These are phyloP conservation scores for Onygenales sp. DNA, from an alignment of 2,329 filamentous ascomycete genomes.

Conservation along the genomic window DNA sequence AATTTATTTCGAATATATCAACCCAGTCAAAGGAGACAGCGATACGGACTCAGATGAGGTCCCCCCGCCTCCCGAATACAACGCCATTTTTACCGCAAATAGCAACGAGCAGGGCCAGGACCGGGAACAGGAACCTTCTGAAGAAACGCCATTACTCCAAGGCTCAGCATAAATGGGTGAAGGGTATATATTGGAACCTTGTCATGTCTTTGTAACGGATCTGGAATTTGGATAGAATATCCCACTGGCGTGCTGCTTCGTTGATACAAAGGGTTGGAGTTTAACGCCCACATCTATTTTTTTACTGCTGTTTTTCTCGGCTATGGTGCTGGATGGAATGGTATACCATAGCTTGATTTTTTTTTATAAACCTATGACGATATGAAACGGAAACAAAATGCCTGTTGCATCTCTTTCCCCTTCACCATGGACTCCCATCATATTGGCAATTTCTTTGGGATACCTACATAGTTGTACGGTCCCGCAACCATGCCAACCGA, in stretches of 20 bases:
- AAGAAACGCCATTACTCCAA: constrained; percentile 16
- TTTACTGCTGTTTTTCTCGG: not conserved
- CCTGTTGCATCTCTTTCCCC: not conserved
- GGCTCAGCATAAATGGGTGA: not conserved
- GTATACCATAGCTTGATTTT: not conserved
- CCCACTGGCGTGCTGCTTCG: not conserved
- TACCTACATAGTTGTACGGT: too few relatives aligned
- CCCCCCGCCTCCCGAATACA: not conserved
- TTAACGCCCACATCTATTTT: too few relatives aligned
- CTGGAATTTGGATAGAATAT: not conserved
- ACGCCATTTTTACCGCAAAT: not conserved
- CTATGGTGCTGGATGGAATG: not conserved
- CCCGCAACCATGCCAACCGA: too few relatives aligned
- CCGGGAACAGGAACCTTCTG: constrained; percentile 7
- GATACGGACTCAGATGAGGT: constrained; percentile 1
- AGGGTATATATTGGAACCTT: not conserved
- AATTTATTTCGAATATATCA: constrained; percentile 54
- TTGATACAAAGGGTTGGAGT: not conserved
- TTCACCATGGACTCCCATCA: not conserved
- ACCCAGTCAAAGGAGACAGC: constrained; percentile 36
- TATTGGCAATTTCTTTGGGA: too few relatives aligned
- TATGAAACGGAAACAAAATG: not conserved
- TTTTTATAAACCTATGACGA: not conserved
- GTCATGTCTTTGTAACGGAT: not conserved
- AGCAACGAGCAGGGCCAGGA: constrained; percentile 5